Base-by-base conservation (phyloP, 495 filamentous ascomycete species). In the Talaromyces proteolyticus region DNA sequence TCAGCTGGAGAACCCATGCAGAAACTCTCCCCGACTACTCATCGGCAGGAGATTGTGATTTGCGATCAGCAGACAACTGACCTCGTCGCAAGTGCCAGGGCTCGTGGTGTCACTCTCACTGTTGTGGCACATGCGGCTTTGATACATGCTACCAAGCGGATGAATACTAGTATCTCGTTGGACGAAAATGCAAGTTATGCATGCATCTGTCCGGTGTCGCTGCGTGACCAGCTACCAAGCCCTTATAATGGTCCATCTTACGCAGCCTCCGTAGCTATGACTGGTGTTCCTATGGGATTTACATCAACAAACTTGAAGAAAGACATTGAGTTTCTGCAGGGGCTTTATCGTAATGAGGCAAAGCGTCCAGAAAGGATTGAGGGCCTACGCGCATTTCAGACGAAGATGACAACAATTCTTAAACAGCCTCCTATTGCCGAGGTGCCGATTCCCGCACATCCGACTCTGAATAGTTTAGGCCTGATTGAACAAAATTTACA, bases 41-140 rank as follows among this genome's bases (percentile, higher is more conserved):
- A 29, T 29, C 25, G 25, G 25, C 25, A 29, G 25, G 6, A 29
- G 12, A 29, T 29, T 5, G 25, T 6, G 25, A 29, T 29, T 29
- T 29, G 6, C 25, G 25, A 29, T 5, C 25, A 29, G 25, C 25
- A 29, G 12, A 66, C 60, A 17, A 45, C 49, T 16, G 42, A 24
- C 12, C 34, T 53, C 41, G 44, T 53, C 10, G 38, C 37, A 14
- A 47, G 51, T 21, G 54, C 55, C 50, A 52, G 53, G 39, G 51
- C 54, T 10, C 53, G 53, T 21, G 54, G 49, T 17, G 11, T 63
- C 18, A 46, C 24, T 11, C 42, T 65, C 11, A 51, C 51, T 1
- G 49, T 60, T 14, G 60, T 60, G 17, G 57, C 60, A 38, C 62
- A 65, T 51, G 60, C 60, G 25, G 25, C 25, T 29, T 29, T 29